A percentile compares a stretch with the other conserved stretches of the same genome.
Evolutionary conservation across 345 rosid genomes (phyloP).

Genomic region (Xanthoceras sorbifolium): DNA sequence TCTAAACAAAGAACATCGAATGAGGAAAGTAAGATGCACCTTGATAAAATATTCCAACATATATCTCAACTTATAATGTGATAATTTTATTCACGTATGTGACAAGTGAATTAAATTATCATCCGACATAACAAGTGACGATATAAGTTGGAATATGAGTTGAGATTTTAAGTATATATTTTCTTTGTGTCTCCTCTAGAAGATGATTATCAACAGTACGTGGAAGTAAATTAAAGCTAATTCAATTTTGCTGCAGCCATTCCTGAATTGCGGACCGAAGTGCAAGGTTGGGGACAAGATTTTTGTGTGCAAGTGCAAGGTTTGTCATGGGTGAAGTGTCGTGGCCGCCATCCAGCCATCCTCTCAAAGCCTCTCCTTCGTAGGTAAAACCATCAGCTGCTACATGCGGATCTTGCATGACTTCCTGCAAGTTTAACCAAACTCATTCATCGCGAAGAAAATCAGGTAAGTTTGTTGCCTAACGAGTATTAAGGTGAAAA

Average conservation of each 20-base stretch:
- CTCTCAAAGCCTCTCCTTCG: slow-evolving; percentile 76
- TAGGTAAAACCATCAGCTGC: slow-evolving; percentile 88
- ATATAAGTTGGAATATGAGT: no score
- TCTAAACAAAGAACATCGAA: no score
- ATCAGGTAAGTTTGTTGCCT: not conserved
- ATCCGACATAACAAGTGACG: no score
- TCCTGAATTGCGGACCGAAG: slow-evolving; percentile 67
- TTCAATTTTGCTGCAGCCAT: slow-evolving; percentile 55
- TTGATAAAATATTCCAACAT: no score
- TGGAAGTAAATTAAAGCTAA: not conserved
- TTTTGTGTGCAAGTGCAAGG: slow-evolving; percentile 38
- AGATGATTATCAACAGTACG: no score
- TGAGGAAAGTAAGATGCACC: no score
- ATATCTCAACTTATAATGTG: no score
- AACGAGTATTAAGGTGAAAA: not conserved
- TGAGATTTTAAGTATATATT: no score
- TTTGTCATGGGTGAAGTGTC: slow-evolving; percentile 84
- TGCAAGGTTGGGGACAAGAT: slow-evolving; percentile 55
- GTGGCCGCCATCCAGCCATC: slow-evolving; percentile 70
- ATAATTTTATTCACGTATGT: no score
- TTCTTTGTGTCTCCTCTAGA: no score
- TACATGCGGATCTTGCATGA: slow-evolving; percentile 81
- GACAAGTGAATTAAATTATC: no score
- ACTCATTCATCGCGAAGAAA: not conserved
- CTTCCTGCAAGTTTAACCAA: slow-evolving; percentile 50